Conservation (phyloP, 805 yeast genomes). For the Torulaspora franciscae region DNA sequence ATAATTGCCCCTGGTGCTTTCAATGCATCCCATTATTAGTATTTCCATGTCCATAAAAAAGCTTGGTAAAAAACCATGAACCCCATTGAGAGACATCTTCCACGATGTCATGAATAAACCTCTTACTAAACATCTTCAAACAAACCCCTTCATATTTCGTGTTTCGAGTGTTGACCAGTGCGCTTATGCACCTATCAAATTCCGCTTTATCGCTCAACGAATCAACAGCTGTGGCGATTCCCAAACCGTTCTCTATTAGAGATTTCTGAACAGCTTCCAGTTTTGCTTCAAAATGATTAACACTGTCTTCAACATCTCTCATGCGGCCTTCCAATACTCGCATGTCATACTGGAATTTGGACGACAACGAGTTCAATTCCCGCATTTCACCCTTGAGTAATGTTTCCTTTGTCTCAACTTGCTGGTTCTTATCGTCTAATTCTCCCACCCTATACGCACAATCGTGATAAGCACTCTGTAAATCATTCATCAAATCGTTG, state of each 20-base stretch:
- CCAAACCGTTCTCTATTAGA: slow-evolving; percentile 16
- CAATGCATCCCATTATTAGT: slow-evolving; percentile 4
- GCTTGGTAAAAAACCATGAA: slow-evolving; percentile 14
- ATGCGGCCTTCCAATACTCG: slow-evolving; percentile 54
- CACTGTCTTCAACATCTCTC: slow-evolving; percentile 61
- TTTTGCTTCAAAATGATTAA: slow-evolving; percentile 40
- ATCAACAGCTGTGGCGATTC: slow-evolving; percentile 15
- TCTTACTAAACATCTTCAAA: slow-evolving; percentile 12
- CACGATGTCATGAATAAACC: slow-evolving; percentile 13
- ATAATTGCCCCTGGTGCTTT: not conserved
- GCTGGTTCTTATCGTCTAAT: slow-evolving; percentile 20
- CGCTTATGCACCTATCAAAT: slow-evolving; percentile 20
- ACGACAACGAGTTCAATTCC: slow-evolving; percentile 52
- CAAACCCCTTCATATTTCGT: slow-evolving; percentile 22
- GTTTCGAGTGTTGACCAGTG: slow-evolving; percentile 15
- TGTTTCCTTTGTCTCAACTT: slow-evolving; percentile 29
- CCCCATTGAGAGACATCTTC: slow-evolving; percentile 21
- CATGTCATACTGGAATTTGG: slow-evolving; percentile 62
- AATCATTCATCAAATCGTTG: slow-evolving; percentile 8
- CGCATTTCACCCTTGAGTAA: slow-evolving; percentile 39
- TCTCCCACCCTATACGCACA: slow-evolving; percentile 18
- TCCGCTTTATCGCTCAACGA: slow-evolving; percentile 17
- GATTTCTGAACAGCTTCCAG: slow-evolving; percentile 18
- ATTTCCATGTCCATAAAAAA: slow-evolving; percentile 9
- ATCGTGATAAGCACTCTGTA: slow-evolving; percentile 18